These are phyloP conservation scores for Ophiocordyceps unilateralis DNA, from an alignment of 2,329 filamentous ascomycete species.

Conservation along the genomic window DNA sequence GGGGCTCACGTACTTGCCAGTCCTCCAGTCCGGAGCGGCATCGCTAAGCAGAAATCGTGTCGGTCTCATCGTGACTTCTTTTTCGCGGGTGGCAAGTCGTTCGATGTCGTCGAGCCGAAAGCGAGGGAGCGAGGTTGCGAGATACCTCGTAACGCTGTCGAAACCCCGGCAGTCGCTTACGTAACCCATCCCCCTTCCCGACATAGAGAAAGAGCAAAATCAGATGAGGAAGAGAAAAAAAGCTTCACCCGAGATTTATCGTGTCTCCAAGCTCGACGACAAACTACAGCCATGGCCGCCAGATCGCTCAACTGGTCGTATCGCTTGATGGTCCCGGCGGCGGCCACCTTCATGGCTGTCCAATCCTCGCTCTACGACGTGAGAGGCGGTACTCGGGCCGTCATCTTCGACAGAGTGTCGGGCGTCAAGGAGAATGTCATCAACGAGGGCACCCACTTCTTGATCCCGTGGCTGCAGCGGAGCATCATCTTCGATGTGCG, in stretches of 20 bases:
- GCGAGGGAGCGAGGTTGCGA: constrained; percentile 3
- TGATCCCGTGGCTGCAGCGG: constrained; percentile 89
- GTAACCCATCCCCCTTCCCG: constrained; percentile 4
- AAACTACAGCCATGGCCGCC: constrained; percentile 32
- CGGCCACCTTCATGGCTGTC: constrained; percentile 47
- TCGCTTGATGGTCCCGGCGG: constrained; percentile 54
- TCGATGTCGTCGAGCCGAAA: constrained; percentile 6
- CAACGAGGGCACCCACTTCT: constrained; percentile 93
- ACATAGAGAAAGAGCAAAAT: background rate
- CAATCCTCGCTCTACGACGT: constrained; percentile 91
- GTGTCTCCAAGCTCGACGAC: background rate
- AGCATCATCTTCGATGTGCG: constrained; percentile 93
- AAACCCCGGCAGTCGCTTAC: constrained; percentile 10
- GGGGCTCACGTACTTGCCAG: constrained; percentile 16
- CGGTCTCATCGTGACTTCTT: constrained; percentile 21
- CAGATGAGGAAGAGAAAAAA: background rate
- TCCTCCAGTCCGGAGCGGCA: constrained; percentile 15
- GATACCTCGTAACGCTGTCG: constrained; percentile 10
- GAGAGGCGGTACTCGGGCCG: constrained; percentile 79
- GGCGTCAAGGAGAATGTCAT: constrained; percentile 88
- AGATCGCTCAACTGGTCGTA: constrained; percentile 44
- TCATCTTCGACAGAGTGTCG: constrained; percentile 89
- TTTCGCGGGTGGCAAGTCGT: constrained; percentile 8
- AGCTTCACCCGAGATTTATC: background rate
- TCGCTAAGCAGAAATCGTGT: constrained; percentile 19